Conservation (phyloP, 2,329 filamentous ascomycete species). For the Colletotrichum horii region DNA sequence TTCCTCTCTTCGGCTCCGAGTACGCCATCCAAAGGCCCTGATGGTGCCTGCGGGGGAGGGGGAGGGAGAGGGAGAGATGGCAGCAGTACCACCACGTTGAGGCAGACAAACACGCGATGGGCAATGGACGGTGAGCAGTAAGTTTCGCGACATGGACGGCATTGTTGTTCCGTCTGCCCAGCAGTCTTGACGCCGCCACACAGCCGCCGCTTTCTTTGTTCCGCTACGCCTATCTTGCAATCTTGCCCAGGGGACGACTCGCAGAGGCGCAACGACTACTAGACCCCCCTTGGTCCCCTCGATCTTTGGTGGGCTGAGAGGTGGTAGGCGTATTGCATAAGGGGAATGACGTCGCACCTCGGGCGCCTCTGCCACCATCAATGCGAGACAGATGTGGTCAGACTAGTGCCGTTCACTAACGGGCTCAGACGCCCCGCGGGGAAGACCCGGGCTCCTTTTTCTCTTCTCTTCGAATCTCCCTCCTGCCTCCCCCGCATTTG, state of each 20-base stretch:
- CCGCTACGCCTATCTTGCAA: background rate
- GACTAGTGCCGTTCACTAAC: background rate
- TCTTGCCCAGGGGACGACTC: background rate
- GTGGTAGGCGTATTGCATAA: background rate
- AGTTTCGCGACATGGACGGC: background rate
- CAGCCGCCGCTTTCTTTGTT: background rate
- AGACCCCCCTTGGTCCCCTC: background rate
- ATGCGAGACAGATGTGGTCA: constrained; percentile 19
- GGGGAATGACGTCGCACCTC: constrained; percentile 18
- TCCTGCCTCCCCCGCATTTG: background rate
- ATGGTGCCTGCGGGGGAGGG: background rate
- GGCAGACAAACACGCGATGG: background rate
- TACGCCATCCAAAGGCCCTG: background rate
- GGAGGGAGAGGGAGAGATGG: background rate
- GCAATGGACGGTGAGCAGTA: background rate
- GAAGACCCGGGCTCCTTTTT: background rate
- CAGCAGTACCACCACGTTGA: background rate
- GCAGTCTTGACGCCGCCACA: background rate
- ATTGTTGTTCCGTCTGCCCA: constrained; percentile 3
- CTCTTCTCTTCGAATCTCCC: background rate
- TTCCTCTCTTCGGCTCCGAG: background rate
- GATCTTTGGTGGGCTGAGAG: background rate
- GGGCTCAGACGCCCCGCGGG: background rate
- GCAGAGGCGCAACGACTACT: background rate
- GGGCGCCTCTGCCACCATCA: constrained; percentile 11